Base-by-base conservation (phyloP, 148 eudicot genomes). In the Bassia scoparia region DNA sequence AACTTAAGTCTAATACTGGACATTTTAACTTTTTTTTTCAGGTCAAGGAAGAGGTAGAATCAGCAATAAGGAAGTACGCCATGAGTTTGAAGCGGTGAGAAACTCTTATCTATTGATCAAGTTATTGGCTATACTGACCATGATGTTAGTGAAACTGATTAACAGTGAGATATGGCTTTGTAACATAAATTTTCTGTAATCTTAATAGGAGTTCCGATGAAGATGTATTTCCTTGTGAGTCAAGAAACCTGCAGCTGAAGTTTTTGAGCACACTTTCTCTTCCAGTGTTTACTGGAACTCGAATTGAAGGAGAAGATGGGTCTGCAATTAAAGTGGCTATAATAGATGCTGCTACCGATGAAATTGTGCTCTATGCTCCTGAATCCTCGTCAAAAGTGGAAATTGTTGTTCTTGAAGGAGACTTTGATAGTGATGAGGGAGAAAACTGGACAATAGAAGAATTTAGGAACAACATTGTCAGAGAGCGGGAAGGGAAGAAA, bases 21-120 rank as follows among this genome's bases (percentile, higher is more conserved):
- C 10, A 30, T 68, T 53, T 21, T 67, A 41, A 38, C 7, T n/a
- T 33, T 2, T 41, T 31, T 38, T n/a, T 77, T 76, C 82, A 93
- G 98, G 97, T 93, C 60, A 90, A 89, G 81, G 98, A 93, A 85
- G 98, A 93, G 87, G 92, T 93, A 71, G 98, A 93, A 66, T 65
- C 67, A 68, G 98, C 97, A 68, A 77, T 93, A 58, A 86, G 79
- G 79, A 93, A 86, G 78, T 85, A 93, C 71, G 69, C 86, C 70
- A 70, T 77, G 71, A 85, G 74, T 76, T 81, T 86, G 73, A 87
- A 84, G 73, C 55, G 87, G 98, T 90, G 77, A 76, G 84, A 70
- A 44, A 61, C 67, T 38, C 29, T 55, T 16, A 46, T 55, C 61
- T 54, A 29, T 74, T 71, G 27, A 41, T 37, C 16, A 26, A 64